Conservation (phyloP, 1,284 basidiomycete genomes). For the Microbotryum intermedium region DNA sequence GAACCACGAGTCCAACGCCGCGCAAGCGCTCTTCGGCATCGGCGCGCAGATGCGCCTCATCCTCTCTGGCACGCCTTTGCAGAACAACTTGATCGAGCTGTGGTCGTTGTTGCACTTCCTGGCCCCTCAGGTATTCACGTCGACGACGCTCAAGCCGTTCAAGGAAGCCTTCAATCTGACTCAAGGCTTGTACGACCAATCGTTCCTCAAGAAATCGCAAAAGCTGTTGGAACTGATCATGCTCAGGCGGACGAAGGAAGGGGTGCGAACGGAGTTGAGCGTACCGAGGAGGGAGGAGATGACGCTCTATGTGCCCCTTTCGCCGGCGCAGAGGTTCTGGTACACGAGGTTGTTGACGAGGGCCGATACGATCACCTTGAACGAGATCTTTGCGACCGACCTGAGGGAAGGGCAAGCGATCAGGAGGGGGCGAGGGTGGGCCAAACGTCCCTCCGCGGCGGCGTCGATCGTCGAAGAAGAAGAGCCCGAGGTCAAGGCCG, state of each 20-base stretch:
- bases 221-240: slow-evolving; percentile 49
- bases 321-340: slow-evolving; percentile 56
- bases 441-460: background rate
- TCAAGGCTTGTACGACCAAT: slow-evolving; percentile 47
- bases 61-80: slow-evolving; percentile 55
- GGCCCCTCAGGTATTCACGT: slow-evolving; percentile 50
- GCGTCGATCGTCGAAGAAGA: background rate
- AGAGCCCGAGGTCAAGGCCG: background rate
- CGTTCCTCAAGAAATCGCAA: slow-evolving; percentile 47
- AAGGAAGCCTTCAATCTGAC: slow-evolving; percentile 49
- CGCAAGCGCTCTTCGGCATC: slow-evolving; percentile 45
- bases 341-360: slow-evolving; percentile 50
- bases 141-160: slow-evolving; percentile 46
- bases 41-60: slow-evolving; percentile 51
- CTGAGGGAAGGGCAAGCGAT: slow-evolving; percentile 7
- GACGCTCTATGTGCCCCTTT: slow-evolving; percentile 44
- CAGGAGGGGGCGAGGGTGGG: background rate
- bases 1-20: slow-evolving; percentile 47
- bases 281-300: slow-evolving; percentile 53
- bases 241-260: slow-evolving; percentile 54
- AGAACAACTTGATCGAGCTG: slow-evolving; percentile 53
- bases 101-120: slow-evolving; percentile 38
- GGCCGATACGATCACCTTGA: slow-evolving; percentile 47
- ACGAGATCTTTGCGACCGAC: slow-evolving; percentile 44
- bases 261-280: slow-evolving; percentile 42